Evolutionary conservation across 2,329 filamentous ascomycete species (phyloP), one percentile per base, ranked within the genome.

Genomic region (Clonostachys byssicola): DNA sequence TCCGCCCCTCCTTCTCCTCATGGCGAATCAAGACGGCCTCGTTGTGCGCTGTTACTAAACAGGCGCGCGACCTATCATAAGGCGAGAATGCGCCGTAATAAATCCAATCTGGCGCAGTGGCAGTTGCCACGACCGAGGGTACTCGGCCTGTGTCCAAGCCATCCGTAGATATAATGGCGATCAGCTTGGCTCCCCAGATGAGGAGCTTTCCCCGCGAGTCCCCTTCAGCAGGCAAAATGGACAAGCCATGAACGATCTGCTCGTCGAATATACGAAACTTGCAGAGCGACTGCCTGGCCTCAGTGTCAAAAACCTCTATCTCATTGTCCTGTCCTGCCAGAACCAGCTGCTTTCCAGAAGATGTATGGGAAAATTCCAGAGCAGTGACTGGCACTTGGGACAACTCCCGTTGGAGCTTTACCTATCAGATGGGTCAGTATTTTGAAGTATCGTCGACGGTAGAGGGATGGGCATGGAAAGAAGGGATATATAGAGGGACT

Each of bases 31-130:
- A 73, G 7, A 89, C 64, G 6, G 95, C 73, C 44, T 89, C 85
- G 72, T 97, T 96, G 65, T 97, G 92, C 2, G 92, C 90, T 3
- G 91, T 96, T 14, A 95, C 74, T 12, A 94, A 65, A 14, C 82
- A 81, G 14, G 79, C 82, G 12, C 66, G 61, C 30, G 60, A 58
- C 2, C 56, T 50, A 30, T 66, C 58, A 40, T 62, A 60, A 6
- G 78, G 71, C 43, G 77, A 78, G 47, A 85, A 65, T 34, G 72
- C 68, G 35, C 77, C 85, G 61, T 89, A 81, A 55, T 92, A 78
- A 52, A 95, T 83, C 89, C 90, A 94, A 64, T 95, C 90, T 6
- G 79, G 74, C 3, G 80, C 78, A 4, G 62, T 63, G 20, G 69
- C 67, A 54, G 77, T 77, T 7, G 52, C 55, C 20, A 60, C 47